Evolutionary conservation across 805 yeast genomes (phyloP), one percentile per base, ranked within the genome.

Genomic region (Pichia rugopelliculosa): DNA sequence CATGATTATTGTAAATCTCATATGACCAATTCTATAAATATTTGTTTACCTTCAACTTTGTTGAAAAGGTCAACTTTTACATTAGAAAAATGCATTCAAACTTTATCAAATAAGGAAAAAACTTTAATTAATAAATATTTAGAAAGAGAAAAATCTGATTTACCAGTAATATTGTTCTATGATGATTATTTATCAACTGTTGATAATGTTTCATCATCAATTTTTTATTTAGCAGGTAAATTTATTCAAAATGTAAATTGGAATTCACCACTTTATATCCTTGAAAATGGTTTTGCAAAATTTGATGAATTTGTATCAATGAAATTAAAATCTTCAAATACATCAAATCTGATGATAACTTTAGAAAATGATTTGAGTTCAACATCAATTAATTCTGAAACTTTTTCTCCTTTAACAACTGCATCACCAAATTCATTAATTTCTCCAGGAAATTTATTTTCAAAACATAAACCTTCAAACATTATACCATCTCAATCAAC

Each of bases 31-130:
- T 76, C 97, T 0, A 69, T 87, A 40, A 87, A 87, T 60, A 74
- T 91, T 34, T 87, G 95, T 62, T 67, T 90, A 13, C 97, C 98
- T 2, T 84, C 96, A n/a, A 90, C 97, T 0, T 70, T 90, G 38
- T 68, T 90, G 53, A 85, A 82, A 60, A 75, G 98, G 53, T 70
- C 80, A 27, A 83, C 82, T 45, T 90, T 86, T 57, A 79, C 80
- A 3, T 68, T 90, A 47, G 68, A 67, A 41, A 73, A 80, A 58
- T 80, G 87, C 55, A 66, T 84, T 22, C 77, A 75, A 44, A 80
- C 86, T 26, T 64, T 84, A 43, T 78, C 87, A 0, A 55, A 65
- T 6, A 67, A 68, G 47, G 89, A 82, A 48, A 75, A 72, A 52
- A 45, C 55, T 2, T 56, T 73, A 12, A 66, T 80, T 44, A 58